These are phyloP conservation scores for Stygiomarasmius scandens DNA, from an alignment of 1,284 basidiomycete genomes.

Conservation along the genomic window DNA sequence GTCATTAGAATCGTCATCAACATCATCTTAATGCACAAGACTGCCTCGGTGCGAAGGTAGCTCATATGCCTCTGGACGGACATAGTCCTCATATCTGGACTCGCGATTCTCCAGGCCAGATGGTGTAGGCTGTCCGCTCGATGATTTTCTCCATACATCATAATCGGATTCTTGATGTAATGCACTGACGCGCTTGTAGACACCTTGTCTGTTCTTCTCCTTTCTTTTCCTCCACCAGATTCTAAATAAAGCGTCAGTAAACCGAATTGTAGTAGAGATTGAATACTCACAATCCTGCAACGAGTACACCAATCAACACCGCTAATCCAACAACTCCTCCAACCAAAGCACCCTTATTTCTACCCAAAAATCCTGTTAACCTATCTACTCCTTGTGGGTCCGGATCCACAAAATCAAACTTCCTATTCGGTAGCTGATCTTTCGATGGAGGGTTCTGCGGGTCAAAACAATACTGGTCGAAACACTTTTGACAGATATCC, in stretches of 20 bases:
- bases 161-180: conserved; percentile 29
- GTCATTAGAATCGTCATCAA: too few species aligned
- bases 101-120: not conserved
- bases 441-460: conserved; percentile 47
- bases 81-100: conserved; percentile 1
- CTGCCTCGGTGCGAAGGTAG: conserved; percentile 10
- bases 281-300: conserved; percentile 41
- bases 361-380: conserved; percentile 39
- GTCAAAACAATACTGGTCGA: conserved; percentile 59
- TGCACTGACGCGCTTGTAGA: conserved; percentile 32
- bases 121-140: not conserved
- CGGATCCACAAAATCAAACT: conserved; percentile 50
- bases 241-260: conserved; percentile 22
- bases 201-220: conserved; percentile 19
- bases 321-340: conserved; percentile 43
- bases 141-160: not conserved
- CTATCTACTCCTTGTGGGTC: conserved; percentile 46
- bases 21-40: not conserved
- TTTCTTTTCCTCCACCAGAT: conserved; percentile 40
- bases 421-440: conserved; percentile 44
- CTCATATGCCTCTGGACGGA: conserved; percentile 16
- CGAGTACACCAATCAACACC: conserved; percentile 37
- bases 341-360: conserved; percentile 45
- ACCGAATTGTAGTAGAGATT: not conserved
- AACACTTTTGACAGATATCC: conserved; percentile 47